Base-by-base conservation (phyloP, 2,329 filamentous ascomycete genomes). In the Ophiostoma sp. region DNA sequence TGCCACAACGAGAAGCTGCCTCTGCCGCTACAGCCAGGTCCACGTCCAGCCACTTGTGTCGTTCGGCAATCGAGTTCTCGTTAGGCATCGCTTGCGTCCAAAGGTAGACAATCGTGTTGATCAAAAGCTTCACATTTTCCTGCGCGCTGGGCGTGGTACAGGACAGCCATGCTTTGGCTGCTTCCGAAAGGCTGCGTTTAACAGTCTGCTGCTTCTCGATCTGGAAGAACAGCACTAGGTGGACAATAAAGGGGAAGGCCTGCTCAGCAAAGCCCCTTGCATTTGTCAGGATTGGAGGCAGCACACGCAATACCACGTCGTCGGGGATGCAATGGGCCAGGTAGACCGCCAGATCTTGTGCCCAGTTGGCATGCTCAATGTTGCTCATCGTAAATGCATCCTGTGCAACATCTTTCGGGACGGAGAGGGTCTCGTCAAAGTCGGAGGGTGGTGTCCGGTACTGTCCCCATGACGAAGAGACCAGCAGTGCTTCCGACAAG, bases 71-170 rank as follows among this genome's bases (percentile, higher is more conserved):
- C 0, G 93, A 97, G 0, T 84, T 83, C 80, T 99, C 96, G 15
- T 89, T 87, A 0, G 93, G 92, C 17, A 91, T 83, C 36, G 88
- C 86, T 79, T 97, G 95, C 3, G 92, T 94, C 50, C 94, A 90
- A n/a, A 99, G 86, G 79, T 98, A 99, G 2, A 99, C 83, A 39
- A 99, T 85, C 3, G 91, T 89, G 75, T 93, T 92, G 52, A 98
- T 87, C 0, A 97, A 83, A 48, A 96, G 86, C 74, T 90, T 90
- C 69, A 92, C 83, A 77, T 93, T 93, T 6, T 90, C 86, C 73
- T 87, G 87, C 0, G 84, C 87, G 72, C 77, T 77, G 1, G 80
- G 75, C 15, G 84, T 81, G 74, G 83, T 81, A 75, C 83, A 81
- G 2, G 82, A 82, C 48, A 98, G 87, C 86, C 92, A 93, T 11